Evolutionary conservation across 1,139 yeast species (phyloP).

Genomic region (Magnusiomyces clavatus): DNA sequence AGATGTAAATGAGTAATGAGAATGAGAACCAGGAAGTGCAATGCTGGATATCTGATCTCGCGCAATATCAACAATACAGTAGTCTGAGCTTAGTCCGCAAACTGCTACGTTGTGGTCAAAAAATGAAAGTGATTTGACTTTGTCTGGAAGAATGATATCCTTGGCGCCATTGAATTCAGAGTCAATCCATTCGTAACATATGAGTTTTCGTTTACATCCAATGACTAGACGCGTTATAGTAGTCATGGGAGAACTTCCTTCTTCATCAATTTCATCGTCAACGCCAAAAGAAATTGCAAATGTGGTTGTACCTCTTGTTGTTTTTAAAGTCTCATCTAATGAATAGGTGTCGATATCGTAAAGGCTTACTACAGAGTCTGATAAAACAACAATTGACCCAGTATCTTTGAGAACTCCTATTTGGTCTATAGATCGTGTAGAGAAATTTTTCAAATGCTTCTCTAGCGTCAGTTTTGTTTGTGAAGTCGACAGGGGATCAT

Average conservation of each 20-base stretch:
- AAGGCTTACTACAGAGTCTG: slow-evolving; percentile 30
- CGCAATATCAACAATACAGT: slow-evolving; percentile 22
- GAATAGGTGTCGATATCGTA: slow-evolving; percentile 30
- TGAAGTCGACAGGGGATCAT: slow-evolving; percentile 18
- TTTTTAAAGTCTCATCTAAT: slow-evolving; percentile 29
- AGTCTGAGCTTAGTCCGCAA: slow-evolving; percentile 30
- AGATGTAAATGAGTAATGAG: slow-evolving; percentile 12
- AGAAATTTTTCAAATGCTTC: slow-evolving; percentile 16
- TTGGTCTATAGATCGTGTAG: slow-evolving; percentile 25
- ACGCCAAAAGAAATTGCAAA: slow-evolving; percentile 27
- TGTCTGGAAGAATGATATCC: slow-evolving; percentile 33
- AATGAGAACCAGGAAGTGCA: slow-evolving; percentile 3
- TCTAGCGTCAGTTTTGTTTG: slow-evolving; percentile 15
- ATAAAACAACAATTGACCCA: slow-evolving; percentile 30
- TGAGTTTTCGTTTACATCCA: slow-evolving; percentile 30
- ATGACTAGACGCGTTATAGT: slow-evolving; percentile 31
- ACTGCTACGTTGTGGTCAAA: slow-evolving; percentile 30
- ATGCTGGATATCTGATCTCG: slow-evolving; percentile 1
- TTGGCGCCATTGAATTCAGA: slow-evolving; percentile 26
- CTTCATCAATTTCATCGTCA: neutral
- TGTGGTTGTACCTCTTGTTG: slow-evolving; percentile 32
- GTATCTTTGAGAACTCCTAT: slow-evolving; percentile 32
- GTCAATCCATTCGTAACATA: slow-evolving; percentile 35
- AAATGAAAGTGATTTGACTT: slow-evolving; percentile 31
- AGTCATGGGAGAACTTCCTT: slow-evolving; percentile 3